These are phyloP conservation scores for Trametes cubensis DNA, from an alignment of 768 basidiomycete species.

Conservation along the genomic window DNA sequence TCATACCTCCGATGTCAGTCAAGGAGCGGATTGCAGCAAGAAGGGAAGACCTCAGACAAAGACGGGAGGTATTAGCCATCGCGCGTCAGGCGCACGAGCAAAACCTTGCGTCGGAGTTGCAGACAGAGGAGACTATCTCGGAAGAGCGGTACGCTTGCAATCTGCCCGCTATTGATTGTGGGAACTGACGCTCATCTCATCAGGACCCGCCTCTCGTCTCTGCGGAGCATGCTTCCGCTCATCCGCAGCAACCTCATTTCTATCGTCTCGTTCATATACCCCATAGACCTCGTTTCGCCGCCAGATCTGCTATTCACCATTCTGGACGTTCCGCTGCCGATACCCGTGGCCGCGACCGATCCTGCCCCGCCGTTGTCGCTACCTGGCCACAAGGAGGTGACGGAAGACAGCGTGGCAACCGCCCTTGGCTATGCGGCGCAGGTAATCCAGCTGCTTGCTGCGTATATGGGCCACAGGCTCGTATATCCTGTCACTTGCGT, in stretches of 20 bases:
- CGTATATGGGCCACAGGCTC: slow-evolving; percentile 73
- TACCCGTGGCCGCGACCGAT: slow-evolving; percentile 71
- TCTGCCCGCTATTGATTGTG: slow-evolving; percentile 11
- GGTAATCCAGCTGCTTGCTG: slow-evolving; percentile 78
- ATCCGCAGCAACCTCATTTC: slow-evolving; percentile 69
- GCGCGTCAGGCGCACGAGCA: slow-evolving; percentile 45
- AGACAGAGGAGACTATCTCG: slow-evolving; percentile 21
- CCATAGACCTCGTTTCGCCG: slow-evolving; percentile 84
- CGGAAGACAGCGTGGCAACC: slow-evolving; percentile 85
- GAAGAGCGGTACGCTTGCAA: slow-evolving; percentile 15
- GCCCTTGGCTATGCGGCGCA: slow-evolving; percentile 91
- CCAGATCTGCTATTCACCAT: slow-evolving; percentile 90
- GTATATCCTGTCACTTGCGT: slow-evolving; percentile 90
- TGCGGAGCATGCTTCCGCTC: slow-evolving; percentile 52
- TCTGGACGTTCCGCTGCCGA: slow-evolving; percentile 85
- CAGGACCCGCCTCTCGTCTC: slow-evolving; percentile 51
- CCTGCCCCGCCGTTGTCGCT: slow-evolving; percentile 83
- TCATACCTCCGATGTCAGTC: slow-evolving; percentile 37
- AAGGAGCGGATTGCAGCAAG: slow-evolving; percentile 47
- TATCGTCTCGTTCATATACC: slow-evolving; percentile 76
- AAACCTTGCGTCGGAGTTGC: slow-evolving; percentile 45
- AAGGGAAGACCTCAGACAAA: slow-evolving; percentile 45
- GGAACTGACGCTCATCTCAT: slow-evolving; percentile 23
- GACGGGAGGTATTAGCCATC: slow-evolving; percentile 49
- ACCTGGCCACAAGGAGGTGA: slow-evolving; percentile 66